Percentiles rank a stretch among this genome's conserved stretches.
These are phyloP conservation scores for Hysterangium stoloniferum DNA, from an alignment of 768 basidiomycete genomes.

Conservation along the genomic window DNA sequence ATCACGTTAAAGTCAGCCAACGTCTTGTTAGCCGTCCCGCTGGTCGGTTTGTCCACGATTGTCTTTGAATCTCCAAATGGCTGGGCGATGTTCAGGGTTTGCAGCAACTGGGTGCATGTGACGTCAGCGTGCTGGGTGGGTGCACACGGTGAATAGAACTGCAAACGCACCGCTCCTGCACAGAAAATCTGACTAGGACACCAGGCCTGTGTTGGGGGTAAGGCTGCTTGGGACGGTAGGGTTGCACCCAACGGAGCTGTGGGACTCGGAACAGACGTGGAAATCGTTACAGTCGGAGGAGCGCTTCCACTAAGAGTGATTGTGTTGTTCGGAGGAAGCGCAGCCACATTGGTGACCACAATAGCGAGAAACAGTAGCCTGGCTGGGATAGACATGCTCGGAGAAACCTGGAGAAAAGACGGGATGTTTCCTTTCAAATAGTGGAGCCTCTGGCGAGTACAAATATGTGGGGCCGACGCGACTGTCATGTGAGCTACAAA, in stretches of 20 bases:
- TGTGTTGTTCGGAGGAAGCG: too few relatives aligned
- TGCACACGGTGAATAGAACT: neutral
- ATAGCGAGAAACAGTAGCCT: too few relatives aligned
- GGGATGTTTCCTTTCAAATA: too few relatives aligned
- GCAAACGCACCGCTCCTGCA: conserved; percentile 53
- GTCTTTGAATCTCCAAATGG: conserved; percentile 80
- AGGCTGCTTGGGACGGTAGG: conserved; percentile 57
- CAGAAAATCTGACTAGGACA: conserved; percentile 76
- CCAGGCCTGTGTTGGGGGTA: conserved; percentile 70
- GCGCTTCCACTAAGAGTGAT: too few relatives aligned
- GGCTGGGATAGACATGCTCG: too few relatives aligned
- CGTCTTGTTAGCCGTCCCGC: conserved; percentile 53
- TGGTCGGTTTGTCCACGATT: conserved; percentile 84
- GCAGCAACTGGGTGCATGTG: conserved; percentile 50
- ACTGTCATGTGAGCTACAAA: too few relatives aligned
- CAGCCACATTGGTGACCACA: too few relatives aligned
- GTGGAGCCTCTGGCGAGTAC: too few relatives aligned
- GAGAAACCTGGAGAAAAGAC: too few relatives aligned
- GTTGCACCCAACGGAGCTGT: conserved; percentile 41
- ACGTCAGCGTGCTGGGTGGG: too few relatives aligned
- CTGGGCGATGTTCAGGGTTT: conserved; percentile 76
- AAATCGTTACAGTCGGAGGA: conserved; percentile 31
- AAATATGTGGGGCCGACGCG: too few relatives aligned
- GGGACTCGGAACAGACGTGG: conserved; percentile 60
- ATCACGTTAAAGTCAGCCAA: conserved; percentile 51